Evolutionary conservation across 805 yeast species (phyloP), one percentile per base, ranked within the genome.

Genomic region (Isabelozyma gotoi): DNA sequence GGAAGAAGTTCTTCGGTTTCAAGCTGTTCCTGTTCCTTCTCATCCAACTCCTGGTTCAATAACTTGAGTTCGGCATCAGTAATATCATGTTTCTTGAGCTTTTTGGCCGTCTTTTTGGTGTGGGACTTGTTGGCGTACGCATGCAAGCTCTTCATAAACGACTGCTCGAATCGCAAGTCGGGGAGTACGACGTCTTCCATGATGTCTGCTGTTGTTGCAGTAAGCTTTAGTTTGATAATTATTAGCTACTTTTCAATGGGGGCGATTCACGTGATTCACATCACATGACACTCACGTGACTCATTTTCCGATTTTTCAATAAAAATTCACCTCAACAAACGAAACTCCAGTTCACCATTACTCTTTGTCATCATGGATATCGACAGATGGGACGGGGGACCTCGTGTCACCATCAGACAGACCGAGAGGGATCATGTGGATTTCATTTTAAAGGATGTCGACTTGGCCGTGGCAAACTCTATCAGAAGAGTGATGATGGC

Each of bases 401-500:
- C 97, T 16, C 82, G 85, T 52, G 87, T 94, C 50, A 89, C 92
- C 38, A 92, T 94, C 62, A 82, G 97, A 66, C 83, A 84, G 59
- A 82, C 92, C 15, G 90, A 85, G 38, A 76, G 77, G 51, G 97
- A 92, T 59, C 86, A 82, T 58, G 97, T 94, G 49, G 96, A 94
- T 65, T 86, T 94, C 59, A 88, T 92, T 32, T 67, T 94, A 44
- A 79, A 88, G 36, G 89, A 90, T 59, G 91, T 90, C 27, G 97
- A 92, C 61, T 67, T 94, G 46, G 80, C 97, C 53, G 71, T 92
- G 58, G 98, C 98, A 15, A 94, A 94, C 74, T 87, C 98, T 12
- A 54, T 94, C 32, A 79, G 99, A 55, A 77, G 99, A 63, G 82
- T 86, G 33, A 91, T 94, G 88, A 74, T 94, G 48, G 91, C 97